Evolutionary conservation across 345 rosid species (phyloP), one percentile per base, ranked within the genome.

Genomic region (Populus davidiana): DNA sequence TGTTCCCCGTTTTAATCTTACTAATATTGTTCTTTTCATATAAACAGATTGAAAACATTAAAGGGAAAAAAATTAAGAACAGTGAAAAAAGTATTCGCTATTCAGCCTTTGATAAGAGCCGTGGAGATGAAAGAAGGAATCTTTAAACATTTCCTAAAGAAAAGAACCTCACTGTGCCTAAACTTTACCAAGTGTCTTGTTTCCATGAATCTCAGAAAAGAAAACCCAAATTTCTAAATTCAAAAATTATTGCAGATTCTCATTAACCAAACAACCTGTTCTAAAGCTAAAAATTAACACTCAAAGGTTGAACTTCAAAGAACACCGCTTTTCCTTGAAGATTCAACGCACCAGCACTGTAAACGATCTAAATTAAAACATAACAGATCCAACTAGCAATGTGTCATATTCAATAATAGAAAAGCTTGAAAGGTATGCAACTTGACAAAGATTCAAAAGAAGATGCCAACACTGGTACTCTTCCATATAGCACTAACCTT

Each of bases 401-500:
- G 71, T 23, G 25, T 23, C 14, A 49, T 31, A 50, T 69, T 44
- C 35, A 23, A 20, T 12, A 69, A 23, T 1, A 8, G 17, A 20
- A 65, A 41, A 62, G 2, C 5, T n/a, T n/a, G 43, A 47, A 67
- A 70, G 6, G 20, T 65, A 74, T n/a, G 29, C 64, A 43, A 39
- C 49, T 23, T n/a, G 52, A 21, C 54, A 23, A 44, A 71, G 39
- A 59, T 6, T 13, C 11, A 67, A 52, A 70, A 77, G 16, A 54
- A 43, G 54, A 33, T 13, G 73, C 3, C 18, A 17, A 62, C 25
- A 49, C 6, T 25, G 29, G 5, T 4, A 70, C 29, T 38, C 23
- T 23, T 69, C 29, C 43, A 50, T 6, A 43, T 54, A 25, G 29
- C 17, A 84, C 88, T 33, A 77, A 96, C 99, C 99, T 96, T 96